Percentiles rank a stretch among this genome's conserved stretches.
Conservation (phyloP, 768 basidiomycete genomes). For the Pleurotus platypus region DNA sequence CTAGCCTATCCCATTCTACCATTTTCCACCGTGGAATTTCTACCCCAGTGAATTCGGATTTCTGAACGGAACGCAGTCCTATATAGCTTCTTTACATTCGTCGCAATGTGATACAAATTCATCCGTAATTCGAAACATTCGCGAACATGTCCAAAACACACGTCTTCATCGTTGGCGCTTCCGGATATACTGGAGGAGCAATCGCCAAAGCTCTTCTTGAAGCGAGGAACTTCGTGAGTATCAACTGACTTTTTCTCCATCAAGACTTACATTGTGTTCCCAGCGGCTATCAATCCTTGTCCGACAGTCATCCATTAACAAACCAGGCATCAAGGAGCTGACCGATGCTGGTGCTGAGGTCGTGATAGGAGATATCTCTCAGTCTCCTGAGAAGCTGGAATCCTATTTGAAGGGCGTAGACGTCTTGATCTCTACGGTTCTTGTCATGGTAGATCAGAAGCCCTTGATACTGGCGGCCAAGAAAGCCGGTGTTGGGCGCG, state of each 20-base stretch:
- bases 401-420: slow-evolving; percentile 1
- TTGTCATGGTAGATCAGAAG: background rate
- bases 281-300: background rate
- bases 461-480: background rate
- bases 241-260: background rate
- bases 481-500: background rate
- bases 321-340: background rate
- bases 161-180: background rate
- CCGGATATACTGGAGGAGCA: background rate
- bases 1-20: no score
- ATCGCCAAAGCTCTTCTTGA: background rate
- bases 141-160: background rate
- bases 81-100: no score
- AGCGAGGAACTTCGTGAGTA: background rate
- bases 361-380: background rate
- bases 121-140: background rate
- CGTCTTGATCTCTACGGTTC: background rate
- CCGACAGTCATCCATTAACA: background rate
- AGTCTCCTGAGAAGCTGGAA: background rate
- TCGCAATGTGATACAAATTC: no score
- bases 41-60: no score
- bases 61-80: no score
- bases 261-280: background rate
- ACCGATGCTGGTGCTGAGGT: background rate
- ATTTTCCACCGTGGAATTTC: no score